These are phyloP conservation scores for Phascolomyces articulosus DNA, from an alignment of 371 early-diverging fungal species.

Conservation along the genomic window DNA sequence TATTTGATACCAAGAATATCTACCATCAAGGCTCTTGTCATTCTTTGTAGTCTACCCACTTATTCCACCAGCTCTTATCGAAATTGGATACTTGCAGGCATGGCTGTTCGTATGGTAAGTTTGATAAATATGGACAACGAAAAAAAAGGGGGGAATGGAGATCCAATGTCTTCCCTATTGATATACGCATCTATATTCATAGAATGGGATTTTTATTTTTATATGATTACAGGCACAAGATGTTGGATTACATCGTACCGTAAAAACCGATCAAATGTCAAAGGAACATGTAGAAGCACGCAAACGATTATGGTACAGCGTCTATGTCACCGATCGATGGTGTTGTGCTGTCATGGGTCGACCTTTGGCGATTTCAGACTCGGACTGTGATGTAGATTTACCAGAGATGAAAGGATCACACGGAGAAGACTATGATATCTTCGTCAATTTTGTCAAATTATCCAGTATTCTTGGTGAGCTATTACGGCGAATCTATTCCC, in stretches of 20 bases:
- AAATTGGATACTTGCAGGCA: conserved; percentile 49
- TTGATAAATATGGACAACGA: too few relatives aligned
- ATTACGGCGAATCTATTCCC: conserved; percentile 45
- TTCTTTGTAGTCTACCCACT: conserved; percentile 43
- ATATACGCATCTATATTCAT: too few relatives aligned
- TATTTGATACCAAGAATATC: conserved; percentile 39
- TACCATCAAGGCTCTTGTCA: conserved; percentile 43
- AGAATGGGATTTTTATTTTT: too few relatives aligned
- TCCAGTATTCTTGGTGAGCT: conserved; percentile 47
- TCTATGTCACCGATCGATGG: conserved; percentile 48
- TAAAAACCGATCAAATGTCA: conserved; percentile 23
- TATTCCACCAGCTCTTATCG: conserved; percentile 34
- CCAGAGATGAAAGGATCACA: conserved; percentile 23
- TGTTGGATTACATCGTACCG: conserved; percentile 39
- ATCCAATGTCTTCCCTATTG: too few relatives aligned
- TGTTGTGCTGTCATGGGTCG: conserved; percentile 47
- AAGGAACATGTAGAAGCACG: conserved; percentile 29
- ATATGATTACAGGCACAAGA: conserved; percentile 55
- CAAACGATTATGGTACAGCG: conserved; percentile 44
- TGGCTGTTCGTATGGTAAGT: conserved; percentile 52
- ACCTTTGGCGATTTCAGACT: conserved; percentile 49
- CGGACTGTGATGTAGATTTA: conserved; percentile 52
- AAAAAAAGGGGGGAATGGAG: too few relatives aligned
- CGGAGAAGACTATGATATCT: conserved; percentile 31
- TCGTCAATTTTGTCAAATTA: conserved; percentile 44